These are phyloP conservation scores for Chaetoscypha palmicola DNA, from an alignment of 2,329 filamentous ascomycete genomes.

Conservation along the genomic window DNA sequence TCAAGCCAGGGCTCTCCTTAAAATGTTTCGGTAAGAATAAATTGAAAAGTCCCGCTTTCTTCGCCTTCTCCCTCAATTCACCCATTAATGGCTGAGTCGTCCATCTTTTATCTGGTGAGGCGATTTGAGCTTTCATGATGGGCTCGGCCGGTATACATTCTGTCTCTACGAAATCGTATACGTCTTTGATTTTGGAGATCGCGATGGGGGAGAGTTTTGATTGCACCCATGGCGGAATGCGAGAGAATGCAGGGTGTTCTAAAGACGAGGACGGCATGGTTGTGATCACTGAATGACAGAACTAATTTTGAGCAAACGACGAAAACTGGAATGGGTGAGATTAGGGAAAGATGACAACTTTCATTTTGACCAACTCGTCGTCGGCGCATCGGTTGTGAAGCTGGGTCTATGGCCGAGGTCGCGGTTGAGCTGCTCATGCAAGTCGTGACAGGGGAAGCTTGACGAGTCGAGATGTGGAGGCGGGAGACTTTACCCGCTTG, in stretches of 20 bases:
- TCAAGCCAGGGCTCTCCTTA: conserved; percentile 37
- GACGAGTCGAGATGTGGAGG: too few relatives aligned
- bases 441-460: too few relatives aligned
- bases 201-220: conserved; percentile 31
- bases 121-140: conserved; percentile 36
- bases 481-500: conserved; percentile 14
- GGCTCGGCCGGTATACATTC: conserved; percentile 39
- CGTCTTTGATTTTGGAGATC: conserved; percentile 36
- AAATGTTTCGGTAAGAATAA: conserved; percentile 37
- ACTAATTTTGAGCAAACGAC: too few relatives aligned
- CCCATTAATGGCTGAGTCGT: conserved; percentile 36
- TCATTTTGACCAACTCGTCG: conserved; percentile 1
- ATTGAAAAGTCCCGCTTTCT: conserved; percentile 34
- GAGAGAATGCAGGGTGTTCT: conserved; percentile 31
- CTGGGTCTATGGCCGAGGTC: conserved; percentile 9
- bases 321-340: background rate
- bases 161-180: conserved; percentile 38
- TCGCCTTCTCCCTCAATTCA: conserved; percentile 37
- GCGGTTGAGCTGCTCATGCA: too few relatives aligned
- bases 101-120: conserved; percentile 31
- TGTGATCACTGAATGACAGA: too few relatives aligned
- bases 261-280: conserved; percentile 1
- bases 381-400: background rate
- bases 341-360: background rate
- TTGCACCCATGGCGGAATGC: conserved; percentile 36